These are phyloP conservation scores for Teunomyces panamensis DNA, from an alignment of 805 yeast genomes.

Conservation along the genomic window DNA sequence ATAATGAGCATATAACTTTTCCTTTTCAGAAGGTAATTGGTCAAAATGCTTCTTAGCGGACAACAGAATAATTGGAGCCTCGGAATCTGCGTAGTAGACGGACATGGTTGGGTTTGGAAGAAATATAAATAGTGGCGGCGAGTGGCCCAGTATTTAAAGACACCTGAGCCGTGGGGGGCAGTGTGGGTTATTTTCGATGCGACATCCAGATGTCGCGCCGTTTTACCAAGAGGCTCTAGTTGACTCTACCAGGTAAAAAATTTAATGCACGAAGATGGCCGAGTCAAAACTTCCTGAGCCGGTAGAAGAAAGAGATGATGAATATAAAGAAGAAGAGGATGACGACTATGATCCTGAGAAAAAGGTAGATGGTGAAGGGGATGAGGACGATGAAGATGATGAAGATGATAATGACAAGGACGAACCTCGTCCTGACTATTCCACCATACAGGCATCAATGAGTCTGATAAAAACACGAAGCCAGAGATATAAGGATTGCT, in stretches of 20 bases:
- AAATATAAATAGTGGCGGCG: not conserved
- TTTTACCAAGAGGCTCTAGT: not conserved
- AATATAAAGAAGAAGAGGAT: constrained; percentile 33
- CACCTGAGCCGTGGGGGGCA: not conserved
- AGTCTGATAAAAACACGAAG: constrained; percentile 70
- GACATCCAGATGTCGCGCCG: constrained; percentile 3
- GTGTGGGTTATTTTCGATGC: not conserved
- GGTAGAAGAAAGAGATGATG: constrained; percentile 9
- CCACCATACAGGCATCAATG: constrained; percentile 48
- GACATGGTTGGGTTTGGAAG: constrained; percentile 3
- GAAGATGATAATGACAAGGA: constrained; percentile 29
- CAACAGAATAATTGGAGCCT: constrained; percentile 43
- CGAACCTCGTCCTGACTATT: constrained; percentile 37
- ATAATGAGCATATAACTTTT: constrained; percentile 72
- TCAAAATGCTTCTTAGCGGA: constrained; percentile 70
- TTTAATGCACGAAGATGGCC: not conserved
- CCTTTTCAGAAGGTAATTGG: constrained; percentile 54
- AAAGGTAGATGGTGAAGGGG: constrained; percentile 15
- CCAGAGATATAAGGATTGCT: constrained; percentile 48
- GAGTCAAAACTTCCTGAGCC: not conserved
- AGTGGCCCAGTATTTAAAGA: not conserved
- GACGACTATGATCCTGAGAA: constrained; percentile 30
- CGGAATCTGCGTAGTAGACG: constrained; percentile 33
- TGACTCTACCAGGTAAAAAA: not conserved
- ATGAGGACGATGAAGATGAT: constrained; percentile 29